These are phyloP conservation scores for Ophiostoma sp. DNA, from an alignment of 2,329 filamentous ascomycete species.

Conservation along the genomic window DNA sequence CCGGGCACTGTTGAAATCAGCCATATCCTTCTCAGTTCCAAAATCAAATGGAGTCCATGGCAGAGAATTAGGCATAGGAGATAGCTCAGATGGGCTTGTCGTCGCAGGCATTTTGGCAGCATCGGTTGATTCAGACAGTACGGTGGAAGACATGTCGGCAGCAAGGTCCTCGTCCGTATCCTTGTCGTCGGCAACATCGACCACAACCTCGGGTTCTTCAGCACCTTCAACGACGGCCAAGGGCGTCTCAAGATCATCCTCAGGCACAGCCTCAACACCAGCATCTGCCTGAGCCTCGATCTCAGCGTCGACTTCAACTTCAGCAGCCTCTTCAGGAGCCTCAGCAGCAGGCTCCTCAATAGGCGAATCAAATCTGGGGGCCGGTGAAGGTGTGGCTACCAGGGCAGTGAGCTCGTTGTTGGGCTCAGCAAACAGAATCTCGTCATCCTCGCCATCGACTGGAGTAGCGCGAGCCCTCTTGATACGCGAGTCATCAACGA, in stretches of 20 bases:
- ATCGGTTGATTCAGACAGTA: slow-evolving; percentile 50
- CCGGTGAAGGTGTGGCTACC: slow-evolving; percentile 20
- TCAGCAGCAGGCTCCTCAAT: neutral
- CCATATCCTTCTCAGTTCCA: slow-evolving; percentile 44
- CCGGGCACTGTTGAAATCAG: slow-evolving; percentile 48
- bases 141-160: slow-evolving; percentile 51
- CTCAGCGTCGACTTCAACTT: neutral
- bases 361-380: neutral
- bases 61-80: slow-evolving; percentile 44
- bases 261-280: neutral
- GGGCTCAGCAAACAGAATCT: slow-evolving; percentile 67
- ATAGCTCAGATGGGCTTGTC: slow-evolving; percentile 49
- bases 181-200: slow-evolving; percentile 27
- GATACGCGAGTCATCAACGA: slow-evolving; percentile 61
- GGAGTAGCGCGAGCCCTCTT: slow-evolving; percentile 70
- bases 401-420: slow-evolving; percentile 23
- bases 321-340: neutral
- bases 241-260: neutral
- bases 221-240: neutral
- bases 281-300: neutral
- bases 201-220: neutral
- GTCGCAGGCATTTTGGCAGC: slow-evolving; percentile 43
- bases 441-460: slow-evolving; percentile 62
- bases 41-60: slow-evolving; percentile 60
- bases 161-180: slow-evolving; percentile 41